Percentiles rank a stretch among this genome's conserved stretches.
phyloP scores from a whole-genome alignment of 352 stramenopile species.

The Phytophthora crassamura region DNA sequence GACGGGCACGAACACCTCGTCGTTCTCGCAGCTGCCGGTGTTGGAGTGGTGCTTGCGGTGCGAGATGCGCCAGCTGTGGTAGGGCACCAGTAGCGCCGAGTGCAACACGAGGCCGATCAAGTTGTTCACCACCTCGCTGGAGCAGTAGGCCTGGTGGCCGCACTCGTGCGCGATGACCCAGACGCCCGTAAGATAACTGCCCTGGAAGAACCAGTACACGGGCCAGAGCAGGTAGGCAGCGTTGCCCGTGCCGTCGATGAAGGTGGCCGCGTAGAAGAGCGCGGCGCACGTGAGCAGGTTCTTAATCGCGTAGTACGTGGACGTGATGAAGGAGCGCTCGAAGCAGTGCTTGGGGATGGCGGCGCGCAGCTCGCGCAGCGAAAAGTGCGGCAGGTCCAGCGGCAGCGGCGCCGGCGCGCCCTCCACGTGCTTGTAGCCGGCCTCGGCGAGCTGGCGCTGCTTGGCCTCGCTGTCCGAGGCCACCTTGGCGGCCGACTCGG shows the following conservation, averaged over 20 bases:
- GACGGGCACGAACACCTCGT: slow-evolving; percentile 97
- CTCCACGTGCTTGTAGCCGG: slow-evolving; percentile 77
- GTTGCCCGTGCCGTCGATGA: slow-evolving; percentile 59
- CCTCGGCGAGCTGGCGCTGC: slow-evolving; percentile 60
- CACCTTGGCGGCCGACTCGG: slow-evolving; percentile 43
- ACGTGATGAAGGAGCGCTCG: slow-evolving; percentile 92
- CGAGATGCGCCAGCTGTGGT: slow-evolving; percentile 98
- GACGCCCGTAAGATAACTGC: slow-evolving; percentile 96
- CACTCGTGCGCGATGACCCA: slow-evolving; percentile 99
- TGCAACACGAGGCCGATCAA: slow-evolving; percentile 96
- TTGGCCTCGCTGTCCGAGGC: slow-evolving; percentile 38
- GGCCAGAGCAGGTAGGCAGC: slow-evolving; percentile 89
- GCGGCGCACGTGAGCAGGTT: slow-evolving; percentile 91
- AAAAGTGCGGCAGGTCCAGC: slow-evolving; percentile 86
- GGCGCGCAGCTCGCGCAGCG: slow-evolving; percentile 89
- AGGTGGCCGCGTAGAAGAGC: slow-evolving; percentile 90
- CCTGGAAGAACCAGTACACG: slow-evolving; percentile 98
- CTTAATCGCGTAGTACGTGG: slow-evolving; percentile 92
- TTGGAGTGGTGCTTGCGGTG: slow-evolving; percentile 97
- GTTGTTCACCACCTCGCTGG: slow-evolving; percentile 96
- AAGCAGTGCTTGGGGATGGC: slow-evolving; percentile 97
- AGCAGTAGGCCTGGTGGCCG: slow-evolving; percentile 97
- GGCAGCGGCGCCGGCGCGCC: slow-evolving; percentile 80
- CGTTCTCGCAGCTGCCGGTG: slow-evolving; percentile 95
- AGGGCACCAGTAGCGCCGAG: slow-evolving; percentile 97